A percentile compares a stretch with the other conserved stretches of the same genome.
Conservation (phyloP, 441 rosid species). For the Pelargonium citronellum region DNA sequence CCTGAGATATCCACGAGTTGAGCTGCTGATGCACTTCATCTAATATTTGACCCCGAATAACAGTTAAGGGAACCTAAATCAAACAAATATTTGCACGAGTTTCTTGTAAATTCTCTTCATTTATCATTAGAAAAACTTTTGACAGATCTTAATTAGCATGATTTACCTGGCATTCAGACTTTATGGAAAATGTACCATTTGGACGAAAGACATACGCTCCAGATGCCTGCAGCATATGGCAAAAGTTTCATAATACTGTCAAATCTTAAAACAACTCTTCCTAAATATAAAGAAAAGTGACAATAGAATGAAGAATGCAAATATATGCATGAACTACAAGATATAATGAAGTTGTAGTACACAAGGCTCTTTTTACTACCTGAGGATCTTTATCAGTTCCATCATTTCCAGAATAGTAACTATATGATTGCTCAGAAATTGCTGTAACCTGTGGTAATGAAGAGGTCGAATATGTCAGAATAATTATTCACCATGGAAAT, state of each 20-base stretch:
- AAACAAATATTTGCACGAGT: background rate
- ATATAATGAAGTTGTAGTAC: background rate
- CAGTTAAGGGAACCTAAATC: constrained; percentile 61
- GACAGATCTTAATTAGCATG: background rate
- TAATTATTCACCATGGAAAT: background rate
- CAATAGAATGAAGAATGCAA: background rate
- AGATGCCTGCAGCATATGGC: constrained; percentile 40
- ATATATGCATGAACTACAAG: background rate
- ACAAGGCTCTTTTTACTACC: constrained; percentile 26
- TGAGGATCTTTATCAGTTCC: constrained; percentile 41
- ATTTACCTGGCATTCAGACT: constrained; percentile 58
- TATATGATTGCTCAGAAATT: constrained; percentile 43
- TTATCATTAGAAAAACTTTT: background rate
- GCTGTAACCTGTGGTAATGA: constrained; percentile 29
- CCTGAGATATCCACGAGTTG: constrained; percentile 92
- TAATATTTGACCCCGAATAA: constrained; percentile 62
- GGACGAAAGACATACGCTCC: constrained; percentile 99
- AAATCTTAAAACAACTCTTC: background rate
- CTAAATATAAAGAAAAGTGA: background rate
- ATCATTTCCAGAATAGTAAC: constrained; percentile 54
- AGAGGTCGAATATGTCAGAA: background rate
- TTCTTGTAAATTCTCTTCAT: background rate
- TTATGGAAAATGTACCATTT: constrained; percentile 63
- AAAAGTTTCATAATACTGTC: constrained; percentile 3
- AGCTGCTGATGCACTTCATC: constrained; percentile 84